These are phyloP conservation scores for Cryptosporidium parvum DNA, from an alignment of 169 alveolate genomes.

Conservation along the genomic window DNA sequence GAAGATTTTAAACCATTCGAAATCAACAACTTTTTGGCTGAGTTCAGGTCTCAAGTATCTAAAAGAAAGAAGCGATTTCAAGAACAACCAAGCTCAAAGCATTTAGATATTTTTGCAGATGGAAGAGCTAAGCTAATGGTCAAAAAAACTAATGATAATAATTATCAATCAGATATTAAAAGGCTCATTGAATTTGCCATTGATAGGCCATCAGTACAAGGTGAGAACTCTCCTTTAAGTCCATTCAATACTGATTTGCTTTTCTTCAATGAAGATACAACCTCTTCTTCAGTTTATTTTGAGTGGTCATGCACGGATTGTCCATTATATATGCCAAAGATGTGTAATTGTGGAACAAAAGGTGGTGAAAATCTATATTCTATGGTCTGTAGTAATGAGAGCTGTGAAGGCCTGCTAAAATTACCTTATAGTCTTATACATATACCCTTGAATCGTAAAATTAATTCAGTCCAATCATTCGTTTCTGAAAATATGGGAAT, in stretches of 20 bases:
- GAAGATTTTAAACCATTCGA: constrained; percentile 42
- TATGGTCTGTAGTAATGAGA: constrained; percentile 41
- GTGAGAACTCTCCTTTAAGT: constrained; percentile 53
- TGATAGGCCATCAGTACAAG: constrained; percentile 38
- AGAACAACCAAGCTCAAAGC: constrained; percentile 13
- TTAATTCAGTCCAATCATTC: constrained; percentile 63
- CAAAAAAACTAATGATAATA: constrained; percentile 2
- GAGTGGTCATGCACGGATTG: constrained; percentile 62
- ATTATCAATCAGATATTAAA: constrained; percentile 26
- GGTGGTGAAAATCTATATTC: background rate
- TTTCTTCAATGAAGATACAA: constrained; percentile 35
- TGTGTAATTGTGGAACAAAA: constrained; percentile 45
- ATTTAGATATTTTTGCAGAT: constrained; percentile 66
- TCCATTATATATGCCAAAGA: constrained; percentile 70
- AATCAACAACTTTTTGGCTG: constrained; percentile 11
- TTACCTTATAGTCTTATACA: constrained; percentile 79
- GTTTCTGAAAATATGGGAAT: constrained; percentile 31
- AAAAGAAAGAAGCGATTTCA: constrained; percentile 43
- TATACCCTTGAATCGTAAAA: constrained; percentile 75
- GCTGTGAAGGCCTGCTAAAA: constrained; percentile 74
- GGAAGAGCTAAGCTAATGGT: constrained; percentile 37
- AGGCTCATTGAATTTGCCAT: constrained; percentile 19
- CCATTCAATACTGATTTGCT: constrained; percentile 39
- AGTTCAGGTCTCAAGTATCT: constrained; percentile 29
- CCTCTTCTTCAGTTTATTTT: constrained; percentile 38